Conservation (phyloP, 2,329 filamentous ascomycete genomes). For the Talaromyces sp. region DNA sequence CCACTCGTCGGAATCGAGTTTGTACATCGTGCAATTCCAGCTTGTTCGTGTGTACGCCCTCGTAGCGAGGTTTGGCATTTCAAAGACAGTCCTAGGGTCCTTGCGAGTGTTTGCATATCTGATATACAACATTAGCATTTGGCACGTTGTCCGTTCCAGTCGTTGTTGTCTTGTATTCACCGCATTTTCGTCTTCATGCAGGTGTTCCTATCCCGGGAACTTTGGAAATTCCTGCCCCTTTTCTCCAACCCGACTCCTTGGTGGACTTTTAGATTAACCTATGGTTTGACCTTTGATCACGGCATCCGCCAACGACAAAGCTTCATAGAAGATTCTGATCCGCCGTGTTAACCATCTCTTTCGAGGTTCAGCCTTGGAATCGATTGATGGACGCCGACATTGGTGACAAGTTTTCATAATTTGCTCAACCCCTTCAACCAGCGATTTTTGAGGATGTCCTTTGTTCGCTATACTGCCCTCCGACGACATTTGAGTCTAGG, state of each 20-base stretch:
- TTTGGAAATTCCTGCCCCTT: slow-evolving; percentile 34
- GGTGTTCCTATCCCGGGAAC: slow-evolving; percentile 47
- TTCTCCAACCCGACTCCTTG: slow-evolving; percentile 38
- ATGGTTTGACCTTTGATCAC: slow-evolving; percentile 51
- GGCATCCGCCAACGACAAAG: slow-evolving; percentile 52
- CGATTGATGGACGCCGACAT: slow-evolving; percentile 57
- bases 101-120: slow-evolving; percentile 29
- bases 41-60: slow-evolving; percentile 27
- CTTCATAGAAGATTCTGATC: slow-evolving; percentile 54
- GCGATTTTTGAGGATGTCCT: slow-evolving; percentile 95
- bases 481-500: slow-evolving; percentile 44
- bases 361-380: slow-evolving; percentile 50
- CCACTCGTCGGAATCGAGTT: slow-evolving; percentile 58
- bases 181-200: slow-evolving; percentile 43
- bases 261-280: slow-evolving; percentile 30
- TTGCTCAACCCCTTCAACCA: slow-evolving; percentile 38
- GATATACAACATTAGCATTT: slow-evolving; percentile 22
- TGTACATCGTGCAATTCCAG: slow-evolving; percentile 27
- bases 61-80: slow-evolving; percentile 55
- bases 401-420: slow-evolving; percentile 26
- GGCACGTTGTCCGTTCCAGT: slow-evolving; percentile 41
- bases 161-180: slow-evolving; percentile 23
- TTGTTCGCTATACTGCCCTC: slow-evolving; percentile 77
- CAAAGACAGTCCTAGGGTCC: slow-evolving; percentile 41
- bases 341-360: slow-evolving; percentile 66